Conservation (phyloP, 2,329 filamentous ascomycete species). For the Apiospora saccharicola region DNA sequence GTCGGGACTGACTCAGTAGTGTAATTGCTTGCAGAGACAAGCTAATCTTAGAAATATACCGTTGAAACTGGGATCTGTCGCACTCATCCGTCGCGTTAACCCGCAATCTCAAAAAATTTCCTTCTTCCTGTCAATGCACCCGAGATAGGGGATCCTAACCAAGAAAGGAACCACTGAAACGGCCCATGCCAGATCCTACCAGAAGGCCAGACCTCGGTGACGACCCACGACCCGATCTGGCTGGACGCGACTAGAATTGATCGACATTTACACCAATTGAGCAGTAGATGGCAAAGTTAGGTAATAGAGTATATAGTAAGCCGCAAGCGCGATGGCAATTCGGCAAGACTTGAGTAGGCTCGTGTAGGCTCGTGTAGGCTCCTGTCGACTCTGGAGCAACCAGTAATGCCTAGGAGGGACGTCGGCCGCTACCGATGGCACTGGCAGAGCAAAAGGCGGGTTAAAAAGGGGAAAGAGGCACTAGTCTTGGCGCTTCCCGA, state of each 20-base stretch:
- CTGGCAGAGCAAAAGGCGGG: neutral
- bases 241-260: conserved; percentile 1
- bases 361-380: neutral
- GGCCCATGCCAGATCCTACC: neutral
- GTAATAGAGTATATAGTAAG: conserved; percentile 9
- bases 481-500: neutral
- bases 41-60: conserved; percentile 15
- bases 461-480: neutral
- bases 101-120: conserved; percentile 13
- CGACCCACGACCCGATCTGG: neutral
- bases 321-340: conserved; percentile 9
- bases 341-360: neutral
- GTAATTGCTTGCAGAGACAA: conserved; percentile 9
- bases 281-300: neutral
- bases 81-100: neutral
- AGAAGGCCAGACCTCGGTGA: neutral
- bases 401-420: neutral
- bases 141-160: neutral
- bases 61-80: conserved; percentile 17
- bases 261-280: neutral
- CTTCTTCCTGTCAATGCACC: neutral
- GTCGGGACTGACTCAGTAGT: conserved; percentile 3
- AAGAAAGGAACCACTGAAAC: neutral
- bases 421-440: conserved; percentile 17
- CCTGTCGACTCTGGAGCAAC: neutral